Percentiles rank a stretch among this genome's conserved stretches.
These are phyloP conservation scores for Neofusicoccum umdonicola DNA, from an alignment of 2,329 filamentous ascomycete genomes.

Conservation along the genomic window DNA sequence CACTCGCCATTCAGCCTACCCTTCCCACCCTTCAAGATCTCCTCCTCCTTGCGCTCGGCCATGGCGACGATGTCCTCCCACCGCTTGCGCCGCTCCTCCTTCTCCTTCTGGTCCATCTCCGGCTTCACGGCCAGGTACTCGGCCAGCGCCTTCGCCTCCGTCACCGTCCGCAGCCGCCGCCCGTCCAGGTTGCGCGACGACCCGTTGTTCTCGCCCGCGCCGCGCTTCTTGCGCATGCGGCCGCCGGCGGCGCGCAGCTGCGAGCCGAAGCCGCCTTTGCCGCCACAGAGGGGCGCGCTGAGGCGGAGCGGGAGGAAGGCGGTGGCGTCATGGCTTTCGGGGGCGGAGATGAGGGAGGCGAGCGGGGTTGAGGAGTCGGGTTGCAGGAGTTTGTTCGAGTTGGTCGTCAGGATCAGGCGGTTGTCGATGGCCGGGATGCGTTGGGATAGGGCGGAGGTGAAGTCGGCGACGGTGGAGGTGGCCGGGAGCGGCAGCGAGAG, in stretches of 20 bases:
- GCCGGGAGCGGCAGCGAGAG: slow-evolving; percentile 71
- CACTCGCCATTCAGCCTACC: slow-evolving; percentile 77
- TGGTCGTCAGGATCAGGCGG: slow-evolving; percentile 76
- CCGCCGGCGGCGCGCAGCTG: slow-evolving; percentile 95
- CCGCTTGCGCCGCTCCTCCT: slow-evolving; percentile 76
- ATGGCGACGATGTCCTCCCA: slow-evolving; percentile 88
- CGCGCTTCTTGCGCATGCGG: slow-evolving; percentile 91
- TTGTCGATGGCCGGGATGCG: slow-evolving; percentile 58
- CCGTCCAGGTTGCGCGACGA: slow-evolving; percentile 94
- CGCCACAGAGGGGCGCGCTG: slow-evolving; percentile 75
- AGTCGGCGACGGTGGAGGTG: slow-evolving; percentile 63
- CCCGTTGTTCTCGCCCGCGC: slow-evolving; percentile 77
- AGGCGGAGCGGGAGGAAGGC: slow-evolving; percentile 81
- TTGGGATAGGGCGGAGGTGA: slow-evolving; percentile 61
- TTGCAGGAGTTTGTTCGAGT: slow-evolving; percentile 69
- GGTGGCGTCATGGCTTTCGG: slow-evolving; percentile 45
- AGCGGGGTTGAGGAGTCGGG: slow-evolving; percentile 55
- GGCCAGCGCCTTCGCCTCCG: slow-evolving; percentile 90
- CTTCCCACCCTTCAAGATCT: slow-evolving; percentile 71
- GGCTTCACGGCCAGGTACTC: slow-evolving; percentile 95
- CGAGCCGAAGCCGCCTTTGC: slow-evolving; percentile 96
- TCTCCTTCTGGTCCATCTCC: slow-evolving; percentile 93
- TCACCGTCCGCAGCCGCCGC: slow-evolving; percentile 82
- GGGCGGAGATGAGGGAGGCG: slow-evolving; percentile 58
- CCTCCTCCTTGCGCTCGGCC: slow-evolving; percentile 78